phyloP scores from a whole-genome alignment of 2,329 filamentous ascomycete species.

The Decorospora gaudefroyi region DNA sequence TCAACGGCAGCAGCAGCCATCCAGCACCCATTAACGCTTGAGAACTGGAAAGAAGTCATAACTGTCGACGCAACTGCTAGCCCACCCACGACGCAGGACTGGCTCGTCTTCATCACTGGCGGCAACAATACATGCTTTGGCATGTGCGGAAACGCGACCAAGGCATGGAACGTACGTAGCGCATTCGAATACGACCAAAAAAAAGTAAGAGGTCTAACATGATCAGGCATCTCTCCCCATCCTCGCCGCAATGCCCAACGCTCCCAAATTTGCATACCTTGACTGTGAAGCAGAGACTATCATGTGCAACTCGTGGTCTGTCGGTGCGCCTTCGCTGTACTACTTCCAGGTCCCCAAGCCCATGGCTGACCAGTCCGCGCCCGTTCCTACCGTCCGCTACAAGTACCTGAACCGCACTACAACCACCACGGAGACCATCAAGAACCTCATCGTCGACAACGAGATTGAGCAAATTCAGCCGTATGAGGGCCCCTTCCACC shows the following conservation, averaged over 20 bases:
- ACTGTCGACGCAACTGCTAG: slow-evolving; percentile 62
- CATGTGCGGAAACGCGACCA: slow-evolving; percentile 66
- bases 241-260: slow-evolving; percentile 63
- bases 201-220: too few species aligned
- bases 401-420: slow-evolving; percentile 72
- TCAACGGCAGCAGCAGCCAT: slow-evolving; percentile 58
- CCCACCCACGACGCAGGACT: slow-evolving; percentile 68
- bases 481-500: slow-evolving; percentile 73
- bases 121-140: slow-evolving; percentile 80
- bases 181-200: not conserved
- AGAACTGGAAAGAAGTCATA: slow-evolving; percentile 73
- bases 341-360: slow-evolving; percentile 64
- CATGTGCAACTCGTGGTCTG: slow-evolving; percentile 75
- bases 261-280: slow-evolving; percentile 69
- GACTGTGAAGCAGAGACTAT: slow-evolving; percentile 76
- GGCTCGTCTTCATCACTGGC: slow-evolving; percentile 75
- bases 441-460: slow-evolving; percentile 64
- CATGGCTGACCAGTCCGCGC: slow-evolving; percentile 65
- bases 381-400: slow-evolving; percentile 66
- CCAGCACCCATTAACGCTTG: slow-evolving; percentile 64
- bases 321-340: slow-evolving; percentile 67
- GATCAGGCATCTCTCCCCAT: slow-evolving; percentile 63
- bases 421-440: slow-evolving; percentile 66
- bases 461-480: slow-evolving; percentile 57
- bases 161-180: slow-evolving; percentile 58